These are phyloP conservation scores for Symbiodinium natans DNA, from an alignment of 73 alveolate species.

Conservation along the genomic window DNA sequence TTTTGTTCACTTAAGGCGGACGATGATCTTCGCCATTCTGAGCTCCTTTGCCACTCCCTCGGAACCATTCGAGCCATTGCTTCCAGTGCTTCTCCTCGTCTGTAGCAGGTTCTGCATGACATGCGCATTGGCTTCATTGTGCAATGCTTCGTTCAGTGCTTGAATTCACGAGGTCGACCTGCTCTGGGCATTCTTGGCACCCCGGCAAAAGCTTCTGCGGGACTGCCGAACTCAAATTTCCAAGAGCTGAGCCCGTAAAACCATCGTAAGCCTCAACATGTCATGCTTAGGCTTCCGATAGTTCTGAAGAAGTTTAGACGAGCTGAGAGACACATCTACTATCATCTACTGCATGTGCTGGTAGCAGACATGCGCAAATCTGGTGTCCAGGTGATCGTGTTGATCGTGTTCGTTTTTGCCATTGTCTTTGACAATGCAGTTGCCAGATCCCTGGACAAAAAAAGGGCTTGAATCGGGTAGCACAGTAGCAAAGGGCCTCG, in stretches of 20 bases:
- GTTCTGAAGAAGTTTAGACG: too few relatives aligned
- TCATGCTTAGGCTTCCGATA: too few relatives aligned
- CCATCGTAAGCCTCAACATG: too few relatives aligned
- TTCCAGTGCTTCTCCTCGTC: too few relatives aligned
- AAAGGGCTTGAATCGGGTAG: background rate
- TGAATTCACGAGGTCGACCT: slow-evolving; percentile 30
- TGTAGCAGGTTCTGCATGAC: background rate
- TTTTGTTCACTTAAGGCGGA: slow-evolving; percentile 51
- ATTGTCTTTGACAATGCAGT: slow-evolving; percentile 83
- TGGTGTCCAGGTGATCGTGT: slow-evolving; percentile 53
- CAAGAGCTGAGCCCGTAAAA: too few relatives aligned
- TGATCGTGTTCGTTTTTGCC: slow-evolving; percentile 61
- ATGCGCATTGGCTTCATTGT: background rate
- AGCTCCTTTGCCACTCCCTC: slow-evolving; percentile 3
- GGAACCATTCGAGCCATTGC: too few relatives aligned
- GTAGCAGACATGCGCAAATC: too few relatives aligned
- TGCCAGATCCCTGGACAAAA: background rate
- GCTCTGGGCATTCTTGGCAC: slow-evolving; percentile 48
- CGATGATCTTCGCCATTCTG: slow-evolving; percentile 67
- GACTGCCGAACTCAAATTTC: too few relatives aligned
- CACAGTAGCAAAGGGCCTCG: too few relatives aligned
- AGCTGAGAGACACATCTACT: too few relatives aligned
- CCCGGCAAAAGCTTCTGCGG: too few relatives aligned
- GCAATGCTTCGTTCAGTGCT: background rate
- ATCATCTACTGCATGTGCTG: too few relatives aligned